Base-by-base conservation (phyloP, 2,329 filamentous ascomycete species). In the Bipolaris oryzae region DNA sequence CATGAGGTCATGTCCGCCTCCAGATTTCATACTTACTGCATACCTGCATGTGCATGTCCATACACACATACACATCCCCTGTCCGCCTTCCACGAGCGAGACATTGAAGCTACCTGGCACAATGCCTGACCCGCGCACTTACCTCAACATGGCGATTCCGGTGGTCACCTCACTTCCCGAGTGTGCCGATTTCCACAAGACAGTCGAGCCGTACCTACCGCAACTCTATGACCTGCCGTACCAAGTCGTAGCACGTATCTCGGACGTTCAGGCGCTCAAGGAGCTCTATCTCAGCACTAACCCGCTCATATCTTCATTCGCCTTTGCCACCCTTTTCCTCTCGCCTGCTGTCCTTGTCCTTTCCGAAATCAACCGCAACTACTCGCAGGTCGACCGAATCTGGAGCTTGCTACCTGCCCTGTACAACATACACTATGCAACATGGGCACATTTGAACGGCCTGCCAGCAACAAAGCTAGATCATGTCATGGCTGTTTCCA, bases 341-440 rank as follows among this genome's bases (percentile, higher is more conserved):
- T 87, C 87, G 1, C 83, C 84, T 5, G 70, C 95, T 25, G 90
- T 96, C 68, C 80, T 96, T 21, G 71, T 94, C 31, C 80, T 87
- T 5, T 91, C 92, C 1, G 94, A 98, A 76, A 78, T 92, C 79
- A 98, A 96, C 78, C 85, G 85, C 70, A 99, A 99, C 77, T 97
- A 93, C 76, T 97, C 93, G n/a, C 95, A 99, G 78, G 89, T 99
- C 39, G 95, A 99, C 76, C 87, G 95, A 46, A 79, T 89, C 67
- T 99, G 95, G 95, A 95, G 91, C 72, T 82, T 99, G 58, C 79
- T 99, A 48, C 95, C 95, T 1, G 89, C 91, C 7, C 71, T 96
- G 48, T 98, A 96, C 77, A 89, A 95, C 73, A 84, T 87, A 5
- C 93, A 99, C 76, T 95, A 91, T 73, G 85, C 87, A 35, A 68